phyloP scores from a whole-genome alignment of 73 alveolate species.

The Stentor coeruleus region DNA sequence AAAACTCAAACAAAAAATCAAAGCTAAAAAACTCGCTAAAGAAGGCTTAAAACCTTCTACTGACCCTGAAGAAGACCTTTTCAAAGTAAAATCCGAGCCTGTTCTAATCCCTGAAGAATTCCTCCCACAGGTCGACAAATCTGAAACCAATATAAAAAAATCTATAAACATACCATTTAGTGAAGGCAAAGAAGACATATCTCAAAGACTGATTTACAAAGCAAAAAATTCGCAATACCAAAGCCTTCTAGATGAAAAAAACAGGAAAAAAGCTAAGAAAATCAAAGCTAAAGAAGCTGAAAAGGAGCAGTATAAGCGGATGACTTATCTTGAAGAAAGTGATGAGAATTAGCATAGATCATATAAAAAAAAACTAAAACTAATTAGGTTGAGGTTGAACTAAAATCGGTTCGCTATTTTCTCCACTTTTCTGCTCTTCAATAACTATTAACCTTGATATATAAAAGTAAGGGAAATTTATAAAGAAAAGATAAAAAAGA shows the following conservation, averaged over 20 bases:
- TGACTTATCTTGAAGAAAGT: not conserved
- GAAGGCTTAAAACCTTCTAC: constrained; percentile 36
- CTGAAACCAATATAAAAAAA: not conserved
- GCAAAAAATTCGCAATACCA: not conserved
- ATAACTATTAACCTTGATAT: not conserved
- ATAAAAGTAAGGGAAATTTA: not conserved
- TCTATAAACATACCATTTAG: not conserved
- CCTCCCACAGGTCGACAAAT: not conserved
- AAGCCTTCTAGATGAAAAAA: not conserved
- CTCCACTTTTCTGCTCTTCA: not conserved
- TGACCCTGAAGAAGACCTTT: not conserved
- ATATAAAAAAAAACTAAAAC: not conserved
- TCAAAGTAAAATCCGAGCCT: not conserved
- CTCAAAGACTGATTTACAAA: not conserved
- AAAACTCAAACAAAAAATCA: constrained; percentile 57
- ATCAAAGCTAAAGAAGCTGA: not conserved
- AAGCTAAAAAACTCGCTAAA: constrained; percentile 59
- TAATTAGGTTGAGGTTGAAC: not conserved
- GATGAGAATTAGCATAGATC: not conserved
- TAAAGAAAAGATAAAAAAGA: not conserved
- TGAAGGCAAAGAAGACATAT: not conserved
- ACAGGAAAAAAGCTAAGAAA: not conserved
- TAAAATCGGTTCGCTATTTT: not conserved
- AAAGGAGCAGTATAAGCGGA: not conserved
- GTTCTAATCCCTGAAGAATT: too few relatives aligned